These are phyloP conservation scores for Suillus paluster DNA, from an alignment of 768 basidiomycete genomes.

Conservation along the genomic window DNA sequence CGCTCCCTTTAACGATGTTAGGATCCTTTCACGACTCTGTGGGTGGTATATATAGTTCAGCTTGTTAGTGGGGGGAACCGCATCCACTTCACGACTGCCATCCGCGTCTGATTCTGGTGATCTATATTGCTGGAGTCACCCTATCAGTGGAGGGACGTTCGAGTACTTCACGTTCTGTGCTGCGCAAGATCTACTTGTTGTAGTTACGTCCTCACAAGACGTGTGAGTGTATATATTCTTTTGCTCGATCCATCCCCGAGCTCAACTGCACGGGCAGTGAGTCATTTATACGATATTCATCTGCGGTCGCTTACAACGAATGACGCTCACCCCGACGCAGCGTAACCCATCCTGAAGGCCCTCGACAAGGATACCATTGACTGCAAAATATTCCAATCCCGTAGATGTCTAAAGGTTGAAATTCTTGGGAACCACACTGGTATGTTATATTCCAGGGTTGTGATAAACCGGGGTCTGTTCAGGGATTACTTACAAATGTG, in stretches of 20 bases:
- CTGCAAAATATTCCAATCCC: neutral
- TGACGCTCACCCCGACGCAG: conserved; percentile 51
- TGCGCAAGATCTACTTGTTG: conserved; percentile 55
- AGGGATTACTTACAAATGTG: conserved; percentile 53
- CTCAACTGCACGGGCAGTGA: conserved; percentile 29
- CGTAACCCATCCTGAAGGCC: conserved; percentile 36
- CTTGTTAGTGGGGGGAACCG: conserved; percentile 48
- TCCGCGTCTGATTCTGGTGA: conserved; percentile 6
- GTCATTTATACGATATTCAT: conserved; percentile 48
- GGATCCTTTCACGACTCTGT: conserved; percentile 54
- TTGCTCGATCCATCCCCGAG: conserved; percentile 2
- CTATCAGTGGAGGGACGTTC: conserved; percentile 46
- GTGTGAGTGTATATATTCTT: conserved; percentile 37
- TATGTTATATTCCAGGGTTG: conserved; percentile 48
- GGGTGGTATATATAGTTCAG: conserved; percentile 51
- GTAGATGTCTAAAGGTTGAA: conserved; percentile 45
- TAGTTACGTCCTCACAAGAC: conserved; percentile 45
- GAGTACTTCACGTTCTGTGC: conserved; percentile 64
- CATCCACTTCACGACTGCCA: conserved; percentile 46
- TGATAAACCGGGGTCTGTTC: conserved; percentile 27
- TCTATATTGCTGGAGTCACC: conserved; percentile 46
- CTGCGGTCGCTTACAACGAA: conserved; percentile 54
- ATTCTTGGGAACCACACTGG: conserved; percentile 51
- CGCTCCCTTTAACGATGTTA: conserved; percentile 45
- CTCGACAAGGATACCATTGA: neutral